These are phyloP conservation scores for Penicillium capsulatum DNA, from an alignment of 2,329 filamentous ascomycete species.

Conservation along the genomic window DNA sequence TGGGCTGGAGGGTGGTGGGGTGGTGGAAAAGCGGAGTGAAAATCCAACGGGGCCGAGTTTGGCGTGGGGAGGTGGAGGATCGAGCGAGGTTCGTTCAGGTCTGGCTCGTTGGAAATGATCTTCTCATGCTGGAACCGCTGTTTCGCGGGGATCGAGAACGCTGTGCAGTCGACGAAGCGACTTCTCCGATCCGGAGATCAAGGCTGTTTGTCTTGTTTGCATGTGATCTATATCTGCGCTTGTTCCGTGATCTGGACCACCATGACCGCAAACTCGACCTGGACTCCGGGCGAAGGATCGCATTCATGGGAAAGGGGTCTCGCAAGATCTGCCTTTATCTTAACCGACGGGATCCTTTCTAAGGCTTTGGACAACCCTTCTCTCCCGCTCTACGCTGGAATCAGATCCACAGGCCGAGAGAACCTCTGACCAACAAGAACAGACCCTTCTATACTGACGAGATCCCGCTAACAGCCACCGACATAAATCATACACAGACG, in stretches of 20 bases:
- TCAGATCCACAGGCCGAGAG: no score
- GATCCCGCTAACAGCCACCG: no score
- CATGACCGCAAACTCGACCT: no score
- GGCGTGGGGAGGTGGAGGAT: conserved; percentile 3
- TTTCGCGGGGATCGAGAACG: conserved; percentile 6
- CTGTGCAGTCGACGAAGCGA: conserved; percentile 1
- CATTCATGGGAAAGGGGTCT: no score
- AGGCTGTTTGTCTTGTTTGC: conserved; percentile 26
- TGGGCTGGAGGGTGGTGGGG: conserved; percentile 6
- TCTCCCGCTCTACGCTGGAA: no score
- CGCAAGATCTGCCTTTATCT: no score
- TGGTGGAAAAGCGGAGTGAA: conserved; percentile 9
- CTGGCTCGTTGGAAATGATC: neutral
- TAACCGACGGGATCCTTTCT: no score
- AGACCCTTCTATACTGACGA: no score
- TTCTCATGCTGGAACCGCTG: conserved; percentile 17
- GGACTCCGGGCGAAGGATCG: no score
- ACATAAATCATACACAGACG: conserved; percentile 7
- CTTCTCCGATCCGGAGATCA: conserved; percentile 13
- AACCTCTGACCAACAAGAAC: no score
- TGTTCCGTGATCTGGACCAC: no score
- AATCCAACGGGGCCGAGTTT: conserved; percentile 8
- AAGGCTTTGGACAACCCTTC: no score
- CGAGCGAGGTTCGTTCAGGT: conserved; percentile 1
- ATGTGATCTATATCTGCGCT: conserved; percentile 2